phyloP scores from a whole-genome alignment of 2,329 filamentous ascomycete species.

The Ascochyta koolunga region DNA sequence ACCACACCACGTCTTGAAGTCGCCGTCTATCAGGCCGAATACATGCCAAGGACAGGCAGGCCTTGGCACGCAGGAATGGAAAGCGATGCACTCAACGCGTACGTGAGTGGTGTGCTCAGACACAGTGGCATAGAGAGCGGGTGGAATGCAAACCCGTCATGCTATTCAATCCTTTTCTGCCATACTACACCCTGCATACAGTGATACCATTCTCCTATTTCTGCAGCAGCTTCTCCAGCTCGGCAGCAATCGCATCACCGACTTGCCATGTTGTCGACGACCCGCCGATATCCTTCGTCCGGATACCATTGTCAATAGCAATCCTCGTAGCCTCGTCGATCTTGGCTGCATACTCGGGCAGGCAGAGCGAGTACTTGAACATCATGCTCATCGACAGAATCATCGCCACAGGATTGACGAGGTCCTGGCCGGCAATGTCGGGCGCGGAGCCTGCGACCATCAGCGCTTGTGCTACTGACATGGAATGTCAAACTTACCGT shows the following conservation, averaged over 20 bases:
- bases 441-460: constrained; percentile 74
- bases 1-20: too few species aligned
- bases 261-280: constrained; percentile 73
- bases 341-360: constrained; percentile 75
- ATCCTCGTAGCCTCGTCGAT: constrained; percentile 82
- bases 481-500: constrained; percentile 65
- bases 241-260: constrained; percentile 79
- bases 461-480: constrained; percentile 9
- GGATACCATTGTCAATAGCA: constrained; percentile 78
- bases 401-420: constrained; percentile 91
- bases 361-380: constrained; percentile 87
- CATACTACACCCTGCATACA: not conserved
- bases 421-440: constrained; percentile 88
- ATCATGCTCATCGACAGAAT: constrained; percentile 95
- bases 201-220: constrained; percentile 24
- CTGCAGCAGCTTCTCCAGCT: constrained; percentile 71
- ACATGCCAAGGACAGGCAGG: too few species aligned
- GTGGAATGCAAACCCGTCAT: not conserved
- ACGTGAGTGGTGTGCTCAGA: too few species aligned
- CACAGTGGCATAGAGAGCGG: not conserved
- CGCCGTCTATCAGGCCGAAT: too few species aligned
- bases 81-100: too few species aligned
- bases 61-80: too few species aligned
- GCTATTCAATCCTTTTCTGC: not conserved
- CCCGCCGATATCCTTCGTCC: constrained; percentile 87